Evolutionary conservation across 805 yeast genomes (phyloP).

Genomic region (Candida andamanensis): DNA sequence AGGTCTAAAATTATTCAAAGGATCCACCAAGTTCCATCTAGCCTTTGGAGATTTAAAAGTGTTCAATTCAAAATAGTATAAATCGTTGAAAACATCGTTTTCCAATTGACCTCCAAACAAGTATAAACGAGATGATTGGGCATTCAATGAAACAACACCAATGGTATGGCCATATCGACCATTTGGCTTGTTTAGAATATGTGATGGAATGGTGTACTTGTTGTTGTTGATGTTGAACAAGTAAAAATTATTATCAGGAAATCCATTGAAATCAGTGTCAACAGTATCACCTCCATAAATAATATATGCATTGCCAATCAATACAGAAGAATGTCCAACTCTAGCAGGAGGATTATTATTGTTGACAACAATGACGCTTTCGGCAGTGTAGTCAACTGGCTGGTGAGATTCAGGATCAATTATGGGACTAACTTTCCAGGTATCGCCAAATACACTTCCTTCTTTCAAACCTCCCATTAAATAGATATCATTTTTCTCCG

Average conservation of each 20-base stretch:
- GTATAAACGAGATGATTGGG: slow-evolving; percentile 52
- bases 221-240: slow-evolving; percentile 59
- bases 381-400: slow-evolving; percentile 24
- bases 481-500: slow-evolving; percentile 76
- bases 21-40: slow-evolving; percentile 71
- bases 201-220: slow-evolving; percentile 42
- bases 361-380: slow-evolving; percentile 46
- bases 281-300: slow-evolving; percentile 96
- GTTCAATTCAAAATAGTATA: slow-evolving; percentile 81
- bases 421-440: slow-evolving; percentile 77
- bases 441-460: slow-evolving; percentile 88
- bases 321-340: slow-evolving; percentile 89
- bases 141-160: slow-evolving; percentile 56
- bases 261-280: slow-evolving; percentile 66
- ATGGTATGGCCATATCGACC: slow-evolving; percentile 96
- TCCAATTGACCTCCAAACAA: slow-evolving; percentile 92
- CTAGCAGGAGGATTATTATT: slow-evolving; percentile 88
- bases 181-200: slow-evolving; percentile 57
- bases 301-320: slow-evolving; percentile 92
- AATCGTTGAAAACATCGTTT: slow-evolving; percentile 78
- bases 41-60: slow-evolving; percentile 80
- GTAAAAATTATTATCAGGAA: slow-evolving; percentile 85
- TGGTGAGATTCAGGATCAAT: slow-evolving; percentile 14
- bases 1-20: slow-evolving; percentile 47
- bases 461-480: slow-evolving; percentile 95